Evolutionary conservation across 192 early-diverging fungal species (phyloP).

Genomic region (Podila clonocystis): DNA sequence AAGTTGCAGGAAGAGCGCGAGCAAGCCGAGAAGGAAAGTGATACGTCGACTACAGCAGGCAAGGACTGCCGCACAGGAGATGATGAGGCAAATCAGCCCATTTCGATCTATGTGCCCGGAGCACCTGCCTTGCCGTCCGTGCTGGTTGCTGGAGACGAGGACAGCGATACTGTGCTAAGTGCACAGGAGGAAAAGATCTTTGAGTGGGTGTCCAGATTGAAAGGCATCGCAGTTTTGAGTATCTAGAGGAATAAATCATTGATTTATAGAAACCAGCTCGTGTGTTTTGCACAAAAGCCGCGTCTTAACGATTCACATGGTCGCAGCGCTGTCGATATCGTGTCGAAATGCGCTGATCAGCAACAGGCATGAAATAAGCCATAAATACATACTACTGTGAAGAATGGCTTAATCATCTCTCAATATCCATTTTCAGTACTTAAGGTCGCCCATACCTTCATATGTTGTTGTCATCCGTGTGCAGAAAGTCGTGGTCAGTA

Average conservation of each 20-base stretch:
- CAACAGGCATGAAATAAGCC: too few relatives aligned
- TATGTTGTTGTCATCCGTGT: too few relatives aligned
- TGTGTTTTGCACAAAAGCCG: too few relatives aligned
- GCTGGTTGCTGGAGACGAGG: conserved; percentile 28
- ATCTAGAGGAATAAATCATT: neutral
- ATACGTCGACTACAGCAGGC: neutral
- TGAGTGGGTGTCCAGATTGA: conserved; percentile 32
- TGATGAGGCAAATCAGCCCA: neutral
- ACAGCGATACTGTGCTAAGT: neutral
- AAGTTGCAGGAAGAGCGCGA: neutral
- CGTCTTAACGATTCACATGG: too few relatives aligned
- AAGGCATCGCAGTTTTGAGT: conserved; percentile 10
- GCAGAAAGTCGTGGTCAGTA: too few relatives aligned
- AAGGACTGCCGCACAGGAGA: neutral
- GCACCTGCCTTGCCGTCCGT: conserved; percentile 31
- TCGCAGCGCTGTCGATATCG: too few relatives aligned
- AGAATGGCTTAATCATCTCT: too few relatives aligned
- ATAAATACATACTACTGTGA: too few relatives aligned
- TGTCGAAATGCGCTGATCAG: too few relatives aligned
- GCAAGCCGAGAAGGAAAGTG: neutral
- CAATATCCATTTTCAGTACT: too few relatives aligned
- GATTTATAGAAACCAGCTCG: too few relatives aligned
- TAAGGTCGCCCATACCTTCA: too few relatives aligned
- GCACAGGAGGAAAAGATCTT: conserved; percentile 30
- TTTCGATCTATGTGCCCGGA: conserved; percentile 28